These are phyloP conservation scores for Albophoma yamanashiensis DNA, from an alignment of 2,329 filamentous ascomycete genomes.

Conservation along the genomic window DNA sequence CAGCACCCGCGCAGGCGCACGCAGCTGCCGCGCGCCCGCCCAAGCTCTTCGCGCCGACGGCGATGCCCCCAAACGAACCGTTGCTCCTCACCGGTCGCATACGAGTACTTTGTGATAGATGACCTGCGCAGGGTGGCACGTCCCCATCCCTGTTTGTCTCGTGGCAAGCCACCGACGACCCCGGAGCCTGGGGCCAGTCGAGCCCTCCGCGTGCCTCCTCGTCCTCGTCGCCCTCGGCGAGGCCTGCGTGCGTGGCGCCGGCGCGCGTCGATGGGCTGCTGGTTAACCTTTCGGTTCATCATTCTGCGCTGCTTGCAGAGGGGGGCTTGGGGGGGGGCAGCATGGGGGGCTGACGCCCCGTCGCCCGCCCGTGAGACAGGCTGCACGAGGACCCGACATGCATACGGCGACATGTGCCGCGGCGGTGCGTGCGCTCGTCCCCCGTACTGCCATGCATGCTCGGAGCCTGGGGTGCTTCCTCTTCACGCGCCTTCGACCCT, in stretches of 20 bases:
- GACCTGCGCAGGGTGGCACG: constrained; percentile 4
- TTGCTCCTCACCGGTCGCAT: constrained; percentile 11
- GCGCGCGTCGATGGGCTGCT: neutral
- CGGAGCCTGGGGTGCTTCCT: neutral
- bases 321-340: too few relatives aligned
- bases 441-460: neutral
- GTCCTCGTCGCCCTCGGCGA: neutral
- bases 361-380: neutral
- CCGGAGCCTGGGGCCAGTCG: neutral
- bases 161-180: neutral
- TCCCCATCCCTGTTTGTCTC: neutral
- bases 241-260: neutral
- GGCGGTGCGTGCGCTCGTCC: neutral
- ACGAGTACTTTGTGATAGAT: constrained; percentile 19
- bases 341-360: neutral
- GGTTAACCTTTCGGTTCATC: neutral
- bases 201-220: neutral
- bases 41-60: neutral
- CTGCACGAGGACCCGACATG: neutral
- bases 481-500: neutral
- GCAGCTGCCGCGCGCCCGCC: neutral
- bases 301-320: neutral
- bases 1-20: neutral
- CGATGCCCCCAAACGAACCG: neutral
- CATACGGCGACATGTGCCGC: neutral